These are phyloP conservation scores for Penicillium nordicum DNA, from an alignment of 2,329 filamentous ascomycete species.

Conservation along the genomic window DNA sequence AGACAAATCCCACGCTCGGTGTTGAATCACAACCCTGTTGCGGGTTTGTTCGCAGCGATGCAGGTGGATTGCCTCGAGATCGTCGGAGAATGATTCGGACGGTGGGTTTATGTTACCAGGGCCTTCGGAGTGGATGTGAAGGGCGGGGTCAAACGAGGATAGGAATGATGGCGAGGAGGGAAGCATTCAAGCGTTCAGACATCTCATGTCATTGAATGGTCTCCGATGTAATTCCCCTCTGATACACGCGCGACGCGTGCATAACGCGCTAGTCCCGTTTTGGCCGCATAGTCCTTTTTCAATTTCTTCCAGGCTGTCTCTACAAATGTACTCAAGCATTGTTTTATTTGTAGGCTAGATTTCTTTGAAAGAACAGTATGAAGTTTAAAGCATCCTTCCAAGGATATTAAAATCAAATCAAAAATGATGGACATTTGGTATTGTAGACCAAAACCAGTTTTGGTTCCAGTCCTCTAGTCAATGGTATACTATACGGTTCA, in stretches of 20 bases:
- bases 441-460: conserved; percentile 1
- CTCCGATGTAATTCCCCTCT: conserved; percentile 16
- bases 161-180: conserved; percentile 38
- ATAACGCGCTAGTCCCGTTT: conserved; percentile 28
- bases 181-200: conserved; percentile 30
- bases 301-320: too few relatives aligned
- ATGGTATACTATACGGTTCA: conserved; percentile 21
- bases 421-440: conserved; percentile 6
- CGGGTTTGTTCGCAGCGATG: conserved; percentile 33
- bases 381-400: not conserved
- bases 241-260: conserved; percentile 28
- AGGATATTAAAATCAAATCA: not conserved
- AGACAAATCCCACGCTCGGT: conserved; percentile 42
- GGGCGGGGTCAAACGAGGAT: conserved; percentile 51
- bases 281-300: conserved; percentile 5
- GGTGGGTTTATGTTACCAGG: conserved; percentile 21
- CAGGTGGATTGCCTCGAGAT: conserved; percentile 39
- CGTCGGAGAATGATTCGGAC: conserved; percentile 39
- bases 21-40: conserved; percentile 43
- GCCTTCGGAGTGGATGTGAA: conserved; percentile 49
- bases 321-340: not conserved
- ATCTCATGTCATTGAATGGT: conserved; percentile 14
- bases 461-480: conserved; percentile 10
- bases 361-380: not conserved
- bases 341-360: not conserved